Conservation (phyloP, 345 rosid genomes). For the Toxicodendron radicans region DNA sequence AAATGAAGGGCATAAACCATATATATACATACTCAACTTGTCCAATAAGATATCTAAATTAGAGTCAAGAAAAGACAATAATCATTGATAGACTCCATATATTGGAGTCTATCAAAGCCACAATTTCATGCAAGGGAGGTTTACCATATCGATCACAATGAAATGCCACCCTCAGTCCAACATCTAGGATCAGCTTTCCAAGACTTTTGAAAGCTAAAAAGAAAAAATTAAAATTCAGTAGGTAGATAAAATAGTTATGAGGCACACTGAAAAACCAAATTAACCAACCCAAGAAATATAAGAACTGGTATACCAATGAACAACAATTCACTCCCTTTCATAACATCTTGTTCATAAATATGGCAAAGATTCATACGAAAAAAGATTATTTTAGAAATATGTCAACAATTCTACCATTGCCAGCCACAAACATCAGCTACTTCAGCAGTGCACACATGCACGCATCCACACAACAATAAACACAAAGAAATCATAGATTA, state of each 20-base stretch:
- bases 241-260: not conserved
- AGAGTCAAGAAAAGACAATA: constrained; percentile 5
- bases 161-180: constrained; percentile 78
- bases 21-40: too few species aligned
- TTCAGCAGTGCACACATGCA: not conserved
- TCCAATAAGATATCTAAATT: not conserved
- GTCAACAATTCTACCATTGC: not conserved
- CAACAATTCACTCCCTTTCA: not conserved
- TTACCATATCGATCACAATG: constrained; percentile 93
- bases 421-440: not conserved
- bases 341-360: not conserved
- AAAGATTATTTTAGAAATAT: constrained; percentile 9
- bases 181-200: constrained; percentile 76
- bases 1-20: not conserved
- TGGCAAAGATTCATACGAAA: constrained; percentile 5
- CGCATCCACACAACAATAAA: not conserved
- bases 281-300: not conserved
- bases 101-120: too few species aligned
- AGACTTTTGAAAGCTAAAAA: constrained; percentile 83
- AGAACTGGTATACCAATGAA: not conserved
- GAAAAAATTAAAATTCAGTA: constrained; percentile 15
- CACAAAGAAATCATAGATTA: not conserved
- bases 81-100: not conserved
- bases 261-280: constrained; percentile 5
- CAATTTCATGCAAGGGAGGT: constrained; percentile 3